Evolutionary conservation across 805 yeast genomes (phyloP), one percentile per base, ranked within the genome.

Genomic region (Lipomyces spencermartinsiae): DNA sequence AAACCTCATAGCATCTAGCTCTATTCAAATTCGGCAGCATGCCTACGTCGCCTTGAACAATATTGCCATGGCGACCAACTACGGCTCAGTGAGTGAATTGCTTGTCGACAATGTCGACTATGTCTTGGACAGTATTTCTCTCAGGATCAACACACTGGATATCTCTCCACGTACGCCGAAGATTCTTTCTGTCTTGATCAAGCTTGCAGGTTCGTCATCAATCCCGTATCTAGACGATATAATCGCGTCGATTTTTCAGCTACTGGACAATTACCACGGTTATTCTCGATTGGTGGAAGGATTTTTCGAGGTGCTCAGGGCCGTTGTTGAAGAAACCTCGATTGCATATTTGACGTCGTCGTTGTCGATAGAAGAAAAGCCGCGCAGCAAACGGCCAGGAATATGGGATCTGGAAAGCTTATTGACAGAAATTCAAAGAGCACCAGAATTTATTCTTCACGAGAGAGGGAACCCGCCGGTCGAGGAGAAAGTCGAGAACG

Each of bases 261-360:
- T 93, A 46, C 81, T 94, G 61, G 98, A 94, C 78, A 82, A 87
- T 63, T 94, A 89, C 74, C 97, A 93, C 78, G 96, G 94, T 0
- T 94, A 94, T 76, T 80, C 87, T 1, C 81, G 83, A 16, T 79
- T 95, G 19, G 88, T 91, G 63, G 88, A 88, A 66, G 91, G 92
- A 1, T 88, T 92, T 67, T 90, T 93, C 69, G 78, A 83, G 2
- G 89, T 92, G 0, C 92, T 93, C 74, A 85, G 85, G 63, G 88
- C 86, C 33, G 77, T 91, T 4, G 80, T 87, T 6, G 78, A 79
- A 39, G 88, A 71, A 33, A 67, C 66, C 2, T 35, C 29, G 14
- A 25, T 54, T 25, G 51, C 51, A 9, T 64, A 64, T 49, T 6
- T 61, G 61, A 31, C 63, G 2, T 6, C 58, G 6, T 25, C 25